phyloP scores from a whole-genome alignment of 169 alveolate species.

The Plasmodium coatneyi region DNA sequence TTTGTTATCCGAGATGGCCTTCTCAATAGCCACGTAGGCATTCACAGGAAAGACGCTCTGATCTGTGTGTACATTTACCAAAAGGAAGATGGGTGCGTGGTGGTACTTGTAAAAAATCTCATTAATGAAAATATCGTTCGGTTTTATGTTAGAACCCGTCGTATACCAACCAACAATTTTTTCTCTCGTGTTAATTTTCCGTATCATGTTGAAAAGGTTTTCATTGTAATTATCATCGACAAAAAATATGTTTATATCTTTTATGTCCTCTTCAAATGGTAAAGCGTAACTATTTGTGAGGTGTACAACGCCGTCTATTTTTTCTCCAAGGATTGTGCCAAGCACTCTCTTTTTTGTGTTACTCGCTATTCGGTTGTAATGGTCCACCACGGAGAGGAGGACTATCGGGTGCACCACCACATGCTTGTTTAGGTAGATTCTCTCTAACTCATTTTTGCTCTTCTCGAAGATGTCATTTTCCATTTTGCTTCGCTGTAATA shows the following conservation, averaged over 20 bases:
- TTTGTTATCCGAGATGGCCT: constrained; percentile 93
- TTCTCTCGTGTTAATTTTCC: constrained; percentile 95
- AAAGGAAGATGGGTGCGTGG: constrained; percentile 95
- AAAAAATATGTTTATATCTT: constrained; percentile 98
- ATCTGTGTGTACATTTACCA: constrained; percentile 91
- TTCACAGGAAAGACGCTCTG: constrained; percentile 91
- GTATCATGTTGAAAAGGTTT: constrained; percentile 96
- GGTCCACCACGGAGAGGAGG: constrained; percentile 98
- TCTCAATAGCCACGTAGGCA: constrained; percentile 95
- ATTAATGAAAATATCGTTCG: constrained; percentile 97
- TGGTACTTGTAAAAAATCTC: constrained; percentile 95
- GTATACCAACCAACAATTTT: constrained; percentile 99
- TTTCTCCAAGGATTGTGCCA: constrained; percentile 98
- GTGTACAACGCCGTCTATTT: constrained; percentile 89
- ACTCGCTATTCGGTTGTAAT: constrained; percentile 97
- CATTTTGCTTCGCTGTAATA: constrained; percentile 1
- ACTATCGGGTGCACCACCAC: constrained; percentile 97
- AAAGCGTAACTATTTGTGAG: constrained; percentile 98
- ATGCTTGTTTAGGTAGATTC: constrained; percentile 74
- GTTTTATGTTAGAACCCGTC: constrained; percentile 97
- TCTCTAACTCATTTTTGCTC: constrained; percentile 74
- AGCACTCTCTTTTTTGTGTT: constrained; percentile 97
- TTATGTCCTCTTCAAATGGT: constrained; percentile 99
- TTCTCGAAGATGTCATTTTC: constrained; percentile 71
- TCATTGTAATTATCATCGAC: constrained; percentile 98